Base-by-base conservation (phyloP, 2,329 filamentous ascomycete genomes). In the Clonostachys chloroleuca region DNA sequence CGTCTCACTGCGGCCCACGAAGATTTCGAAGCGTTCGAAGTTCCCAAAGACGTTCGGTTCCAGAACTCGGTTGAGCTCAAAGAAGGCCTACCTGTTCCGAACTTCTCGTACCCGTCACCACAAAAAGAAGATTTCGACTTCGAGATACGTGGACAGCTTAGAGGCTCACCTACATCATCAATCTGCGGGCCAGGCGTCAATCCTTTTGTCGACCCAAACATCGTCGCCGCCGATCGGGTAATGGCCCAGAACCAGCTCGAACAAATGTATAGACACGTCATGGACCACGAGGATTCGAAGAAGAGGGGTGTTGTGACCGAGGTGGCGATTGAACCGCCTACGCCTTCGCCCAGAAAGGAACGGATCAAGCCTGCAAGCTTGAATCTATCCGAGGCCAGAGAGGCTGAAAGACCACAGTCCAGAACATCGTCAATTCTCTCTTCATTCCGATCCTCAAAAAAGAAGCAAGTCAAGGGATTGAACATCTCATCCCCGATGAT, bases 241-340 rank as follows among this genome's bases (percentile, higher is more conserved):
- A 85, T 86, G 71, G 84, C 89, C 52, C 84, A 94, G 65, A 77
- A 85, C 54, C 88, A 96, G 63, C 83, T 96, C 66, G 91, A 96
- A 65, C 83, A 89, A 57, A 83, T 97, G 63, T 97, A 96, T 68
- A 90, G 85, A 51, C 87, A 91, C 55, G 92, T 96, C 53, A 87
- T 96, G 84, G 89, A 91, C 64, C 88, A 95, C 57, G 92, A 96
- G 59, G 81, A 79, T 49, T 81, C 81, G 45, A 85, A 84, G 63
- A 71, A 76, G 53, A 73, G 73, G 43, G 81, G 82, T 34, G 60
- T 79, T 40, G 64, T 65, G 16, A 68, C 80, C 41, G 71, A 76
- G 18, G 47, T 63, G 18, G 70, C 73, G 14, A 48, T 70, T 10
- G 54, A 65, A 43, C 52, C 60, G 12, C 51, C 54, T 3, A 65